phyloP scores from a whole-genome alignment of 1,284 basidiomycete genomes.

The Earliella scabrosa region DNA sequence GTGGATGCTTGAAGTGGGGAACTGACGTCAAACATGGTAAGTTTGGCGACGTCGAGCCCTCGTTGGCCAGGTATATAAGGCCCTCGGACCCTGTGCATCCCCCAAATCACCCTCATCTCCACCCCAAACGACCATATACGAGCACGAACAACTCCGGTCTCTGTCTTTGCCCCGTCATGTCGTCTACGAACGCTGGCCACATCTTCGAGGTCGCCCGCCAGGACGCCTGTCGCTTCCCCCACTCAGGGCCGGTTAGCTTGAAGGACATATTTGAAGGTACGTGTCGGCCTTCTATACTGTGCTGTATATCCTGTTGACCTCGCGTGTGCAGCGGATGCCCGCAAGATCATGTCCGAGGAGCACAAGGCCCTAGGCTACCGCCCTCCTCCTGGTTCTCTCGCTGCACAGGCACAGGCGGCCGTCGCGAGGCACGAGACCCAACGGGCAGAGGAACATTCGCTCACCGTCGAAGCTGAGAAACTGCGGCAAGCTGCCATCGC shows the following conservation, averaged over 20 bases:
- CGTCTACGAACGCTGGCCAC: conserved; percentile 19
- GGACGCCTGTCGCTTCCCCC: conserved; percentile 21
- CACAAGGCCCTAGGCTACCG: conserved; percentile 40
- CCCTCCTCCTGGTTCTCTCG: conserved; percentile 39
- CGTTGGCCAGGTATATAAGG: conserved; percentile 2
- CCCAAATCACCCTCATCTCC: neutral
- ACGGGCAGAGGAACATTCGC: conserved; percentile 18
- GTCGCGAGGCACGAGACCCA: conserved; percentile 20
- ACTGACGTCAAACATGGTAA: conserved; percentile 10
- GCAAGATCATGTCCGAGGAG: conserved; percentile 38
- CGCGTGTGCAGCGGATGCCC: conserved; percentile 27
- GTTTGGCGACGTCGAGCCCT: neutral
- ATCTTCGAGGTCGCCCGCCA: conserved; percentile 21
- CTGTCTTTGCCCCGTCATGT: conserved; percentile 16
- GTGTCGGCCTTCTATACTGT: neutral
- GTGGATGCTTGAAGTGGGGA: neutral
- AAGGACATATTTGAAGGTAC: conserved; percentile 30
- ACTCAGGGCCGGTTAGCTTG: conserved; percentile 23
- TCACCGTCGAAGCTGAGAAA: conserved; percentile 19
- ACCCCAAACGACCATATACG: neutral
- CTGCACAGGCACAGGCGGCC: conserved; percentile 35
- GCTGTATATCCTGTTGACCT: neutral
- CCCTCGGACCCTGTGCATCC: too few relatives aligned
- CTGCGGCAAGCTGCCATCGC: conserved; percentile 27
- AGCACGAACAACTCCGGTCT: neutral